Conservation (phyloP, 148 eudicot species). For the Salicornia ramosissima region DNA sequence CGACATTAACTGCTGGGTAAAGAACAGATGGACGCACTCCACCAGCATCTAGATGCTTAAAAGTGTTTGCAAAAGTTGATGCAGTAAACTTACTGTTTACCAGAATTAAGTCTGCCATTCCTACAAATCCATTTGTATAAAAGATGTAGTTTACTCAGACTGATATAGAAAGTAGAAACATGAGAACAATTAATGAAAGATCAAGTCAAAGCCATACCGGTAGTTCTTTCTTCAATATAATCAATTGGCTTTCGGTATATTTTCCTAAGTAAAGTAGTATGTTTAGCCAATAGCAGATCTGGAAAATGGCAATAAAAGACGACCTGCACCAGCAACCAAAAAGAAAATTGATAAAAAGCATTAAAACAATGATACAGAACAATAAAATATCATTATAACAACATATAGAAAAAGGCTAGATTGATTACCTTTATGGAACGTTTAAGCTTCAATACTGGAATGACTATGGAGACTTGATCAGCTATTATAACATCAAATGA, state of each 20-base stretch:
- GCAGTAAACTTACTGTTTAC: conserved; percentile 96
- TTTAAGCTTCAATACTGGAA: conserved; percentile 70
- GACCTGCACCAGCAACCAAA: conserved; percentile 43
- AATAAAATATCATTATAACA: background rate
- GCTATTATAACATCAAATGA: conserved; percentile 79
- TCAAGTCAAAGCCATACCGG: conserved; percentile 44
- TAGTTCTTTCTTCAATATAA: conserved; percentile 78
- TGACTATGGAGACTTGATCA: conserved; percentile 85
- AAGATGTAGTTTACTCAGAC: background rate
- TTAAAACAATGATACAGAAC: background rate
- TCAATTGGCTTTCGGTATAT: conserved; percentile 85
- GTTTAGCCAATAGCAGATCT: conserved; percentile 87
- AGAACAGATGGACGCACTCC: conserved; percentile 83
- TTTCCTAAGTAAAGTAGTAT: conserved; percentile 66
- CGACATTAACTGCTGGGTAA: conserved; percentile 83
- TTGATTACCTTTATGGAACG: conserved; percentile 57
- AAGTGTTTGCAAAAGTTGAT: conserved; percentile 80
- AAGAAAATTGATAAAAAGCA: background rate
- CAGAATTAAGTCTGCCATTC: conserved; percentile 85
- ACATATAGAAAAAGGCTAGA: background rate
- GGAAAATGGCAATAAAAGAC: conserved; percentile 98
- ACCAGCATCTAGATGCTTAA: conserved; percentile 54
- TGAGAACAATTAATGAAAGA: conserved; percentile 7
- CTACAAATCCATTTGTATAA: conserved; percentile 34
- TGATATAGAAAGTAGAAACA: background rate